Conservation (phyloP, 2,329 filamentous ascomycete genomes). For the Hymenoscyphus fraxineus region DNA sequence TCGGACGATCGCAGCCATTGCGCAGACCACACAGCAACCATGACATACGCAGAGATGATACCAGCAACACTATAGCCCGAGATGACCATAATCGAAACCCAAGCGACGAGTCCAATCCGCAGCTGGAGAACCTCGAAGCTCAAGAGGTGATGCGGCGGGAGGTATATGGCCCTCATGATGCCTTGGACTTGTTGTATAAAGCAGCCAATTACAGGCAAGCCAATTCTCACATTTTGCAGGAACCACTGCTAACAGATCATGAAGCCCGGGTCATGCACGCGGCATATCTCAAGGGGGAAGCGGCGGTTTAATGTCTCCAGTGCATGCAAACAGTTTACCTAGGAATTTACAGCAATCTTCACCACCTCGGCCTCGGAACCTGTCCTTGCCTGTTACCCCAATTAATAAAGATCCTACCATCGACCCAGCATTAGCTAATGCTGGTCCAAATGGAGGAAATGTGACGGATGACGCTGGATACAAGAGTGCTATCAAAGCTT, state of each 20-base stretch:
- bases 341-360: not conserved
- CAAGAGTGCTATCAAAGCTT: slow-evolving; percentile 74
- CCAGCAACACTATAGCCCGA: no score
- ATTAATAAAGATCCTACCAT: slow-evolving; percentile 27
- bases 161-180: slow-evolving; percentile 89
- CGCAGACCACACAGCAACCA: slow-evolving; percentile 49
- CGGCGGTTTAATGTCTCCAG: slow-evolving; percentile 28
- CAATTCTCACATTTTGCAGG: slow-evolving; percentile 42
- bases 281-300: slow-evolving; percentile 14
- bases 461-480: slow-evolving; percentile 50
- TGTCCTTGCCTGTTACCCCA: slow-evolving; percentile 20
- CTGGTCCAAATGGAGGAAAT: slow-evolving; percentile 14
- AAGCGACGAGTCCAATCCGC: slow-evolving; percentile 51
- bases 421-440: slow-evolving; percentile 29
- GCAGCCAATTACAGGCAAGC: slow-evolving; percentile 62
- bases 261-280: slow-evolving; percentile 35
- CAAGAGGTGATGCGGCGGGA: slow-evolving; percentile 63
- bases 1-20: slow-evolving; percentile 63
- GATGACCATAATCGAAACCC: slow-evolving; percentile 28
- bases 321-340: slow-evolving; percentile 18
- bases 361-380: not conserved
- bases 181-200: slow-evolving; percentile 85
- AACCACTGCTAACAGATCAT: slow-evolving; percentile 44
- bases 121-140: slow-evolving; percentile 62
- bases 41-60: slow-evolving; percentile 10